Base-by-base conservation (phyloP, 2,329 filamentous ascomycete genomes). In the Fusarium camptoceras region DNA sequence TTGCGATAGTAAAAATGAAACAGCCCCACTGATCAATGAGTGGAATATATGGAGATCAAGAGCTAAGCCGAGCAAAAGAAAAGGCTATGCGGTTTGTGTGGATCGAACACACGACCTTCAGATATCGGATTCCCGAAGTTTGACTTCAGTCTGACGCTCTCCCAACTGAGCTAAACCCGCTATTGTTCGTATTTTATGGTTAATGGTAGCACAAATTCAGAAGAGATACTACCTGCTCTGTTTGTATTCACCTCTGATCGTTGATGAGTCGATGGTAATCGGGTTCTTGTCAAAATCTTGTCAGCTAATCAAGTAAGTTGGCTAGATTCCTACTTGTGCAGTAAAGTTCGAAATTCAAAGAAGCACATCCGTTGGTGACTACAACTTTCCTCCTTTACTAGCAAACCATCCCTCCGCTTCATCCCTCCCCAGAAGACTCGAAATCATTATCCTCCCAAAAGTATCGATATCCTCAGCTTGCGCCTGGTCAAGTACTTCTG, bases 401-500 rank as follows among this genome's bases (percentile, higher is more conserved):
- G 63, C 74, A 60, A 81, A 79, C 79, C 78, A 81, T 3, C 73
- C 75, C 41, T 77, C 76, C 1, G 78, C 73, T 43, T 81, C 79
- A 8, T 79, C 78, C 9, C 76, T 67, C 2, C 78, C 78, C 50
- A 80, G 3, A 47, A 76, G 44, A 16, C 73, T 72, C 31, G 77
- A 75, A 25, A 80, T 73, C 41, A 79, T 71, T 24, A 81, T 79
- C 67, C 63, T 76, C 10, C 83, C 80, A 79, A 85, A 84, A 61
- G 76, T 39, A 74, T 86, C 78, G 64, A 85, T 77, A 58, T 81
- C 76, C 69, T 83, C 76, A 64, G 82, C 79, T 78, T 75, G 73
- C 53, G 83, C 79, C 72, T 78, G 74, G 10, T 60, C 31, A n/a
- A 81, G 59, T 0, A 77, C 72, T 18, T 72, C 56, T 4, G 59